Conservation (phyloP, 164 flowering plant species). For the Akebia trifoliata region DNA sequence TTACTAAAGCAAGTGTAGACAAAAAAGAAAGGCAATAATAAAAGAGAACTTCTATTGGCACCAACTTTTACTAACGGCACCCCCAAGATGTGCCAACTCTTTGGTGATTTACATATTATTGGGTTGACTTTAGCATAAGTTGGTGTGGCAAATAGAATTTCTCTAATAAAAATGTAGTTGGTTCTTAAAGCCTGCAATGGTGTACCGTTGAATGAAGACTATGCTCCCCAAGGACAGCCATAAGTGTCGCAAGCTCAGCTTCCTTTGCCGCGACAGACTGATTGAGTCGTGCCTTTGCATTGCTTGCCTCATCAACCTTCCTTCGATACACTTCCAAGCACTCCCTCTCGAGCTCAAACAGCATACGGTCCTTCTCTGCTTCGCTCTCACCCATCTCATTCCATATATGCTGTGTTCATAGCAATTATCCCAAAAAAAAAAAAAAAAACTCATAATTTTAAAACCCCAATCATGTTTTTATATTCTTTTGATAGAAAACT, state of each 20-base stretch:
- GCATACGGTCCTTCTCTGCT: conserved; percentile 71
- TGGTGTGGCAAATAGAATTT: no score
- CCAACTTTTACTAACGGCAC: no score
- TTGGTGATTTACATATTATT: no score
- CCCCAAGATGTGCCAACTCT: no score
- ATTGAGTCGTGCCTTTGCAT: conserved; percentile 71
- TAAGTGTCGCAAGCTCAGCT: conserved; percentile 80
- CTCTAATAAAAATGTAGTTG: not conserved
- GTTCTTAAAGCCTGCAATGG: not conserved
- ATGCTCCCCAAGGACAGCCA: conserved; percentile 82
- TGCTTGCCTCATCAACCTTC: conserved; percentile 84
- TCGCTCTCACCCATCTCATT: conserved; percentile 83
- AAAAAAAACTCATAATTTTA: conserved; percentile 2
- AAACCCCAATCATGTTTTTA: not conserved
- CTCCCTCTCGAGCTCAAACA: conserved; percentile 76
- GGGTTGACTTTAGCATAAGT: no score
- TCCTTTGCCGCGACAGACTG: conserved; percentile 78
- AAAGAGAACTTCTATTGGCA: no score
- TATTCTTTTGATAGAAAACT: no score
- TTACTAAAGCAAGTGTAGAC: no score
- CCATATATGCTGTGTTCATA: conserved; percentile 73
- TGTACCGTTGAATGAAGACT: conserved; percentile 56
- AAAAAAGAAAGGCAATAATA: no score
- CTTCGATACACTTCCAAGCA: conserved; percentile 75
- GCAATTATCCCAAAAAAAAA: conserved; percentile 2